Evolutionary conservation across 108 stramenopile genomes (phyloP).

Genomic region (Chaetoceros muelleri): DNA sequence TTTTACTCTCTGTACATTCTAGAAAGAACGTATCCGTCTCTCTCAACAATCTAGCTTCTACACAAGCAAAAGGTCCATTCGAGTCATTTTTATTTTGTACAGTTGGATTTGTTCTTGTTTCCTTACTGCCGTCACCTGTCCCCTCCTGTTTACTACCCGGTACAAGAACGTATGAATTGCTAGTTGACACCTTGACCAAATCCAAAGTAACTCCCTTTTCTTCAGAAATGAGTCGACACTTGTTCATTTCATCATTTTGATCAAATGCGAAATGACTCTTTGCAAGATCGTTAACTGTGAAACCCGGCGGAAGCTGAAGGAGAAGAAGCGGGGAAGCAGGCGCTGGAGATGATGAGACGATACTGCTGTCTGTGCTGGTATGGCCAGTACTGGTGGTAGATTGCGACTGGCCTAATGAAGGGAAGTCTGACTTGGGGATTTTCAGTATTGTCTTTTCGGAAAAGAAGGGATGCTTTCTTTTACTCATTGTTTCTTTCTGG

Average conservation of each 20-base stretch:
- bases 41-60: neutral
- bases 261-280: neutral
- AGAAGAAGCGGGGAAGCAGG: neutral
- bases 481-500: too few relatives aligned
- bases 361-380: too few relatives aligned
- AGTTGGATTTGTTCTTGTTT: too few relatives aligned
- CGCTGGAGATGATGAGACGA: too few relatives aligned
- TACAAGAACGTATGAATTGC: neutral
- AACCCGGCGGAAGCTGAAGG: neutral
- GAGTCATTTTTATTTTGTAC: neutral
- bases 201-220: neutral
- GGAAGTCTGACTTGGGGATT: neutral
- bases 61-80: neutral
- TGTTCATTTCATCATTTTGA: neutral
- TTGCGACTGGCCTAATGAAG: neutral
- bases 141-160: neutral
- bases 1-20: neutral
- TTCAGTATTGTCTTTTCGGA: neutral
- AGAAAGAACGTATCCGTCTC: neutral
- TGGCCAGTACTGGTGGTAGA: neutral
- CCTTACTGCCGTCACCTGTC: too few relatives aligned
- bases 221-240: neutral
- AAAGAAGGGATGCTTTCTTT: neutral
- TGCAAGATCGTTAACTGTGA: neutral
- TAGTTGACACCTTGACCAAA: neutral